Evolutionary conservation across 192 early-diverging fungal genomes (phyloP).

Genomic region (Backusella mclennaniae): DNA sequence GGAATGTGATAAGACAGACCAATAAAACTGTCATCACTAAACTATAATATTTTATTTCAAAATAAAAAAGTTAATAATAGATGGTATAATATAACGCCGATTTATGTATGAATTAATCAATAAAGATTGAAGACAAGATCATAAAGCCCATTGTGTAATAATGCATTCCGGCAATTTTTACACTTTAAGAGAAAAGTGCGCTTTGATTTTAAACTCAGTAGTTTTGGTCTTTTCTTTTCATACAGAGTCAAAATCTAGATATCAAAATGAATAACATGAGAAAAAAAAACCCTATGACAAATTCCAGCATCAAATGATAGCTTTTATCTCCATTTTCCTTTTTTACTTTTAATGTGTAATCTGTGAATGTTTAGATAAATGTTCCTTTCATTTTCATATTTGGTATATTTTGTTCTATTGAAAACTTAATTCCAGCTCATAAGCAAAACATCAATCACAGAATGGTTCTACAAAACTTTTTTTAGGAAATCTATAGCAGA

Average conservation of each 20-base stretch:
- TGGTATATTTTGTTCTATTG: slow-evolving; percentile 2
- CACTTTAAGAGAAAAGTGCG: neutral
- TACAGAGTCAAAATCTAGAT: neutral
- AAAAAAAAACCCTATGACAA: neutral
- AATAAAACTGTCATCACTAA: neutral
- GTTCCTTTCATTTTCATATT: neutral
- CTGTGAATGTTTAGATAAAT: neutral
- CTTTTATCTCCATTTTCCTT: neutral
- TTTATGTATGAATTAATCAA: neutral
- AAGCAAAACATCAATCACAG: neutral
- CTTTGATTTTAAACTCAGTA: neutral
- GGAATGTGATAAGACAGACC: neutral
- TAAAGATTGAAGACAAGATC: neutral
- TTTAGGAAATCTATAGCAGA: neutral
- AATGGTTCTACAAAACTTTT: neutral
- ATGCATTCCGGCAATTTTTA: neutral
- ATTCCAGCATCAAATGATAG: neutral
- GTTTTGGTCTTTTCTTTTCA: neutral
- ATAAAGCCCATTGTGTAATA: neutral
- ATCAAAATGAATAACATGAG: neutral
- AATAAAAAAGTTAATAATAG: neutral
- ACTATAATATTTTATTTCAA: neutral
- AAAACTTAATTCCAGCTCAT: neutral
- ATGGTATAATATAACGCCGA: neutral
- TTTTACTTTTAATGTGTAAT: neutral